These are phyloP conservation scores for Schizonepeta tenuifolia DNA, from an alignment of 257 asterid species.

Conservation along the genomic window DNA sequence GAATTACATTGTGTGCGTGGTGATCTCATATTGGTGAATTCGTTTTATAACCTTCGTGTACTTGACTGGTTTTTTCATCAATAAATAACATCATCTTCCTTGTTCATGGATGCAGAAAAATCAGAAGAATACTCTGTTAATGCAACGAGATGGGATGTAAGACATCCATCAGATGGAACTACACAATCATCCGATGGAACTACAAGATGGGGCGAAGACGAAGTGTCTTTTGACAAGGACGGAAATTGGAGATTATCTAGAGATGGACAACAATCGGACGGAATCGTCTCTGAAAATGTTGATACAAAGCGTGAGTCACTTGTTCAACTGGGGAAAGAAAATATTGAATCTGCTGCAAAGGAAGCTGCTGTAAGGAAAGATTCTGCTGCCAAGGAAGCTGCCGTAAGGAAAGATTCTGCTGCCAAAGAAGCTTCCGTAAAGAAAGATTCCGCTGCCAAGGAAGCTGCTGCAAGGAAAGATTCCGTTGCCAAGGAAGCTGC, in stretches of 20 bases:
- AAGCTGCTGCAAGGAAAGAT: constrained; percentile 41
- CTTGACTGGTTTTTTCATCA: constrained; percentile 19
- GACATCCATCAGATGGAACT: constrained; percentile 33
- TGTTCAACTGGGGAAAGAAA: constrained; percentile 27
- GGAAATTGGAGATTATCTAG: constrained; percentile 34
- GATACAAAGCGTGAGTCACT: constrained; percentile 41
- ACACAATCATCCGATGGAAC: constrained; percentile 8
- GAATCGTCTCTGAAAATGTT: constrained; percentile 34
- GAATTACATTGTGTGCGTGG: neutral
- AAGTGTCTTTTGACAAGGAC: constrained; percentile 36
- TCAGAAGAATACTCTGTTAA: constrained; percentile 49
- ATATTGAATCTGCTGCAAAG: constrained; percentile 36
- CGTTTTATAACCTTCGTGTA: neutral
- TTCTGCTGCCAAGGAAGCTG: no score
- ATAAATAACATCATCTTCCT: constrained; percentile 24
- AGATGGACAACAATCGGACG: constrained; percentile 37
- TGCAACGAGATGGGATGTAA: constrained; percentile 46
- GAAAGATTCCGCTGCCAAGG: constrained; percentile 39
- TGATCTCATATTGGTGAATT: neutral
- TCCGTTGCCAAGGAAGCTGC: constrained; percentile 39
- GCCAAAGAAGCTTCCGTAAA: neutral
- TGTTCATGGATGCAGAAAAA: constrained; percentile 49
- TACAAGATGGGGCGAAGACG: constrained; percentile 52
- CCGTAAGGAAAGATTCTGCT: no score
- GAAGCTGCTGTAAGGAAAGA: constrained; percentile 45